Evolutionary conservation across 2,329 filamentous ascomycete species (phyloP), one percentile per base, ranked within the genome.

Genomic region (Diaporthe longicolla): DNA sequence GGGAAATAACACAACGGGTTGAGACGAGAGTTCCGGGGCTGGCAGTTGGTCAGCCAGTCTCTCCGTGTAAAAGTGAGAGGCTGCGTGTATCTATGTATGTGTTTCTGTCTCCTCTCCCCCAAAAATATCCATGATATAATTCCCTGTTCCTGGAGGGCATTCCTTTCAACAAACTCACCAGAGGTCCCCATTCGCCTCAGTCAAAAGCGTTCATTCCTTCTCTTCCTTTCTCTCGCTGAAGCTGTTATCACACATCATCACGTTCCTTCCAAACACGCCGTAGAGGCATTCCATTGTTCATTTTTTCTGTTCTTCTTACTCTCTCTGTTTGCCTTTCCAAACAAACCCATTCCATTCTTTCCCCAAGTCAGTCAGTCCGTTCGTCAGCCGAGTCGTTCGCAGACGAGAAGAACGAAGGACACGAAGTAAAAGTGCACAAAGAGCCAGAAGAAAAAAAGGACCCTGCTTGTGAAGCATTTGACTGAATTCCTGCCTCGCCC

Each of bases 281-380:
- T 76, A 78, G 82, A 84, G 78, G 83, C 84, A 85, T 83, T 84
- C 82, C 84, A 80, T 80, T 81, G 79, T 79, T 79, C 79, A 78
- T 80, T 80, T 78, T 79, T 81, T 59, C 65, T 70, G 43, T 52
- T 66, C 58, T 75, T 65, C 59, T 72, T 59, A 68, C 70, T 75
- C 75, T 78, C 74, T 80, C 76, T 72, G 78, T 52, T 29, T 45
- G 58, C 58, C 58, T 63, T 63, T 6, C 21, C 43, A 15, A 37
- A 66, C 45, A 24, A 54, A 54, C 32, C 48, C 63, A 68, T 68
- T 68, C 63, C 63, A 68, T 54, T 68, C 63, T 54, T 68, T 66
- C 24, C 43, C 26, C 29, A 50, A 50, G 61, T 19, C 35, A 26
- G 35, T 37, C 61, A 50, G 43, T 19, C 57, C 21, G 9, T 43